Evolutionary conservation across 306 rosid genomes (phyloP), one percentile per base, ranked within the genome.

Genomic region (Cercis canadensis): DNA sequence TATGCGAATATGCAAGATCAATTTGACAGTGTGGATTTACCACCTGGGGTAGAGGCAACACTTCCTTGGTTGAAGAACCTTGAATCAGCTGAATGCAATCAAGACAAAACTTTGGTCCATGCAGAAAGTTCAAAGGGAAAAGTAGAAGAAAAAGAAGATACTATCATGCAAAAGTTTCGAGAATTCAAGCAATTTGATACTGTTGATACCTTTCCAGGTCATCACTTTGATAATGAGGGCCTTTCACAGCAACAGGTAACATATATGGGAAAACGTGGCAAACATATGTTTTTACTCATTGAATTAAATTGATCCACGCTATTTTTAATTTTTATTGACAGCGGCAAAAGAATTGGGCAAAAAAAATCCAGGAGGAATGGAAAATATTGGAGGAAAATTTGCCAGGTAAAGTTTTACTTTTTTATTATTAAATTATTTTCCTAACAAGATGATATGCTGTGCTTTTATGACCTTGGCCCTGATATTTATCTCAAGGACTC

Each of bases 351-450:
- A 79, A 83, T 49, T 90, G 97, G 97, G 87, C 89, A 2, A 90
- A 90, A 79, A 83, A 70, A 78, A 77, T 90, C 57, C 97, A 83
- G 80, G 97, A 86, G 11, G 97, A 90, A 73, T 90, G 97, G 97
- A 86, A 88, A 71, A 86, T 84, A 43, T 79, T 90, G 78, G 86
- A 86, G 81, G 86, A 81, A 58, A 81, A 77, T 79, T 80, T 90
- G 79, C 97, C 97, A 4, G 97, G 97, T 88, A 59, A 78, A 77
- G 69, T 61, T 11, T 54, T 4, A 55, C 57, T 8, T n/a, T 43
- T 11, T 19, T 24, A 24, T 44, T n/a, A n/a, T n/a, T n/a, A n/a
- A n/a, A n/a, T n/a, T n/a, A n/a, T n/a, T n/a, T n/a, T n/a, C n/a
- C n/a, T n/a, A n/a, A n/a, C n/a, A n/a, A n/a, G n/a, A n/a, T n/a